Conservation (phyloP, 768 basidiomycete species). For the Suillus placidus region DNA sequence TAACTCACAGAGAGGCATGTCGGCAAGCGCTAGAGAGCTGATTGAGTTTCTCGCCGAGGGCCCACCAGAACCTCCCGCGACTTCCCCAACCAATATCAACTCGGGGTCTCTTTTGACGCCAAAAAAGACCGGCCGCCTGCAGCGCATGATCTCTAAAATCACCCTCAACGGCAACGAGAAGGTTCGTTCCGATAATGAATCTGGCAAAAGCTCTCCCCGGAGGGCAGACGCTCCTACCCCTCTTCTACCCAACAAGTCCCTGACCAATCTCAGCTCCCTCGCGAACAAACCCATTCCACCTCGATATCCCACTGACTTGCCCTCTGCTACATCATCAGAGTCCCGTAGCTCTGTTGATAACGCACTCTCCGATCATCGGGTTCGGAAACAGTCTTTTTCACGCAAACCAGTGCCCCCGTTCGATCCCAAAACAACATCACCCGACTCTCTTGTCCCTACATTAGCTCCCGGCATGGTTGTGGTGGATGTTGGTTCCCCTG, state of each 20-base stretch:
- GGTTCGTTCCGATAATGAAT: conserved; percentile 20
- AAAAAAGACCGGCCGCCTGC: conserved; percentile 63
- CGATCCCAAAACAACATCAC: conserved; percentile 17
- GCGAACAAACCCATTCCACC: conserved; percentile 66
- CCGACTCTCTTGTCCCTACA: conserved; percentile 12
- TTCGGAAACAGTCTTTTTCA: conserved; percentile 30
- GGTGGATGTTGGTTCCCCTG: neutral
- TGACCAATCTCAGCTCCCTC: conserved; percentile 48
- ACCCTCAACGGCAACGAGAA: conserved; percentile 44
- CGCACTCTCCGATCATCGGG: conserved; percentile 22
- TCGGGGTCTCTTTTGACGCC: conserved; percentile 43
- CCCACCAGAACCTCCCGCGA: conserved; percentile 43
- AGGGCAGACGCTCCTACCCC: conserved; percentile 24
- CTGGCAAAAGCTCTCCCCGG: conserved; percentile 33
- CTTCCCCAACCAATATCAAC: conserved; percentile 39
- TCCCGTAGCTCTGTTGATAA: conserved; percentile 30
- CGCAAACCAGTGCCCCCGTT: conserved; percentile 25
- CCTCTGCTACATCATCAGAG: conserved; percentile 48
- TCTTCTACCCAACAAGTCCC: conserved; percentile 32
- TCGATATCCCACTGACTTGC: conserved; percentile 49
- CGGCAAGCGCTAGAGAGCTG: conserved; percentile 49
- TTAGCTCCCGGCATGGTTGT: conserved; percentile 6
- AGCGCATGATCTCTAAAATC: conserved; percentile 83
- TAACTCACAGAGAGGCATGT: conserved; percentile 40
- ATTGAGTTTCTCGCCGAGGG: conserved; percentile 63